Evolutionary conservation across 2,329 filamentous ascomycete genomes (phyloP).

Genomic region (Verticillium alfalfae): DNA sequence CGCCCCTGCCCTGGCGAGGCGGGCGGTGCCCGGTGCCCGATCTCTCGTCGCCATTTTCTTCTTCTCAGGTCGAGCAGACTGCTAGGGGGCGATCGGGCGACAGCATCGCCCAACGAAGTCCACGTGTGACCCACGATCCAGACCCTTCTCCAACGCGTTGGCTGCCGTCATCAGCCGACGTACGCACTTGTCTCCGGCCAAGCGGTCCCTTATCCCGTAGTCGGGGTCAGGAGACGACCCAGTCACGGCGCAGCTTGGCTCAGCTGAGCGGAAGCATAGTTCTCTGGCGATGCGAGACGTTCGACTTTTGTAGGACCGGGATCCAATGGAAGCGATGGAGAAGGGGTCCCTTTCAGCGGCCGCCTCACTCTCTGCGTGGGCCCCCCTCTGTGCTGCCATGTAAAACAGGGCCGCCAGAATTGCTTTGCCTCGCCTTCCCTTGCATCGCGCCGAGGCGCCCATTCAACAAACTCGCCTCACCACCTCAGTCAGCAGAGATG

Average conservation of each 20-base stretch:
- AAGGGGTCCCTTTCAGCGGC: not conserved
- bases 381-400: not conserved
- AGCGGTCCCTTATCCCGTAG: not conserved
- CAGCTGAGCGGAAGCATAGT: not conserved
- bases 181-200: not conserved
- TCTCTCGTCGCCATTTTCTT: not conserved
- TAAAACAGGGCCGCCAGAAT: not conserved
- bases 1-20: no score
- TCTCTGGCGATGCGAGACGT: not conserved
- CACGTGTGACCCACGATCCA: not conserved
- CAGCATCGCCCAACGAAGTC: not conserved
- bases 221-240: not conserved
- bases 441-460: not conserved
- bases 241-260: not conserved
- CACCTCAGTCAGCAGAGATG: not conserved
- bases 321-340: not conserved
- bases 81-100: not conserved
- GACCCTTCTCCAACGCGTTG: not conserved
- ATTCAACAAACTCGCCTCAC: not conserved
- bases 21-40: not conserved
- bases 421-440: not conserved
- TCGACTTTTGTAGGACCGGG: not conserved
- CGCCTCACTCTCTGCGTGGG: not conserved
- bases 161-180: not conserved
- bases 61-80: not conserved